phyloP scores from a whole-genome alignment of 176 grass and related monocot genomes.

The Microstegium vimineum region DNA sequence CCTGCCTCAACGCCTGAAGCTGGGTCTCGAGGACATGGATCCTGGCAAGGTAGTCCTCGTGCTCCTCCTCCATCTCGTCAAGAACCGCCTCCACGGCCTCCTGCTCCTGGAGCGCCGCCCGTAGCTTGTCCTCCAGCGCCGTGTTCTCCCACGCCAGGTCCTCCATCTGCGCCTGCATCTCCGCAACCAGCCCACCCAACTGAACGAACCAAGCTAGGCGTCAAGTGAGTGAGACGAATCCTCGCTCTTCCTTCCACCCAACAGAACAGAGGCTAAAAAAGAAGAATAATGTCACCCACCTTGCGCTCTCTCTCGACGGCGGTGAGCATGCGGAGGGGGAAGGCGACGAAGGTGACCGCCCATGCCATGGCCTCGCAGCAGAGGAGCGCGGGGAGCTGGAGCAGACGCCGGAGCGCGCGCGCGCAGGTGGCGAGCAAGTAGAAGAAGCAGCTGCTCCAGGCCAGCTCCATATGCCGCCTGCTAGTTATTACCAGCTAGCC shows the following conservation, averaged over 20 bases:
- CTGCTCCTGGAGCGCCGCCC: conserved; percentile 23
- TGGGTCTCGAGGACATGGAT: conserved; percentile 40
- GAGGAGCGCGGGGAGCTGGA: conserved; percentile 9
- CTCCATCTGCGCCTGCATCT: conserved; percentile 71
- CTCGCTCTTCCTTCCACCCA: too few species aligned
- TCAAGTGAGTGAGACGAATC: too few species aligned
- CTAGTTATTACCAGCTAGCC: not conserved
- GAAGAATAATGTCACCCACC: not conserved
- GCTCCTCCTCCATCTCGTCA: conserved; percentile 62
- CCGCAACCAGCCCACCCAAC: conserved; percentile 33
- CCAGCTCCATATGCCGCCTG: not conserved
- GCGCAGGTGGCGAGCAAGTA: not conserved
- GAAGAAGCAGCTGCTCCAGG: not conserved
- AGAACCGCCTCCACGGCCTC: conserved; percentile 20
- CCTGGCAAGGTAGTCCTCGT: conserved; percentile 29
- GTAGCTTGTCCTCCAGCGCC: conserved; percentile 35
- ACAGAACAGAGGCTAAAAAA: not conserved
- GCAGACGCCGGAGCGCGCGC: not conserved
- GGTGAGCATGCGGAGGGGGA: conserved; percentile 37
- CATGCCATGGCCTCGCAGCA: conserved; percentile 41
- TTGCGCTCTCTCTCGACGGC: conserved; percentile 27
- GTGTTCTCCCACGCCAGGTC: conserved; percentile 39
- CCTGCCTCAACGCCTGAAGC: conserved; percentile 46
- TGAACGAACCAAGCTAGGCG: too few species aligned
- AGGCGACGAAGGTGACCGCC: conserved; percentile 21